Conservation (phyloP, 495 filamentous ascomycete genomes). For the Penicillium alfredii region DNA sequence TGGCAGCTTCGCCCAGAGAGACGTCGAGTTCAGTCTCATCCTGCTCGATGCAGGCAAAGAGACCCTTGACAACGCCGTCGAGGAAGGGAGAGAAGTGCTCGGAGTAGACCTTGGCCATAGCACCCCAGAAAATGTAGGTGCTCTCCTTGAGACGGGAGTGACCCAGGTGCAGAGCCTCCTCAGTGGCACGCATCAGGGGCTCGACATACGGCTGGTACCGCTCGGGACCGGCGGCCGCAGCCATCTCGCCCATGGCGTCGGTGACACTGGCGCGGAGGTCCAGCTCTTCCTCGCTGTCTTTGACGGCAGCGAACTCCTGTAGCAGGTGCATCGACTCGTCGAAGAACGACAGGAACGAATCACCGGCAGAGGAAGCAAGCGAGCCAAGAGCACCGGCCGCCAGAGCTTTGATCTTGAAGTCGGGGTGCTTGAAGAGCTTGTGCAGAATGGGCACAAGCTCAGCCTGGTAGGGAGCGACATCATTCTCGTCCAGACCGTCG, state of each 20-base stretch:
- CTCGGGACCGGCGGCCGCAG: slow-evolving; percentile 76
- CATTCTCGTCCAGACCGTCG: slow-evolving; percentile 78
- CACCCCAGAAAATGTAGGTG: slow-evolving; percentile 94
- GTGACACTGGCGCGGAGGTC: slow-evolving; percentile 82
- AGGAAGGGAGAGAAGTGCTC: slow-evolving; percentile 87
- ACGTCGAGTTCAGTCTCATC: slow-evolving; percentile 84
- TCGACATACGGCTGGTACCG: slow-evolving; percentile 86
- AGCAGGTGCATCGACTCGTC: slow-evolving; percentile 79
- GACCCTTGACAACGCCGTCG: slow-evolving; percentile 73
- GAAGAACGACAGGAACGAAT: slow-evolving; percentile 85
- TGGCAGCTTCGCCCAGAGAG: slow-evolving; percentile 67
- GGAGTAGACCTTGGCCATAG: slow-evolving; percentile 87
- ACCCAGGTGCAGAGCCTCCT: slow-evolving; percentile 85
- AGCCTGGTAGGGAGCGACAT: slow-evolving; percentile 72
- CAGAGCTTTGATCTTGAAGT: slow-evolving; percentile 83
- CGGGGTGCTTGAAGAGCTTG: slow-evolving; percentile 69
- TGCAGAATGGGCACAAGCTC: slow-evolving; percentile 80
- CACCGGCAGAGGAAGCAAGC: slow-evolving; percentile 74
- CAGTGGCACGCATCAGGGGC: slow-evolving; percentile 81
- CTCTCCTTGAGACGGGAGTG: slow-evolving; percentile 89
- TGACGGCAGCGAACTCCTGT: slow-evolving; percentile 74
- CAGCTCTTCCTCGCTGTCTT: slow-evolving; percentile 84
- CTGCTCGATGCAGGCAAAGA: slow-evolving; percentile 80
- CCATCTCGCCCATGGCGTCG: slow-evolving; percentile 89
- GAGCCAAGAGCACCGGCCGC: slow-evolving; percentile 86